These are phyloP conservation scores for Triangularia verruculosa DNA, from an alignment of 2,329 filamentous ascomycete genomes.

Conservation along the genomic window DNA sequence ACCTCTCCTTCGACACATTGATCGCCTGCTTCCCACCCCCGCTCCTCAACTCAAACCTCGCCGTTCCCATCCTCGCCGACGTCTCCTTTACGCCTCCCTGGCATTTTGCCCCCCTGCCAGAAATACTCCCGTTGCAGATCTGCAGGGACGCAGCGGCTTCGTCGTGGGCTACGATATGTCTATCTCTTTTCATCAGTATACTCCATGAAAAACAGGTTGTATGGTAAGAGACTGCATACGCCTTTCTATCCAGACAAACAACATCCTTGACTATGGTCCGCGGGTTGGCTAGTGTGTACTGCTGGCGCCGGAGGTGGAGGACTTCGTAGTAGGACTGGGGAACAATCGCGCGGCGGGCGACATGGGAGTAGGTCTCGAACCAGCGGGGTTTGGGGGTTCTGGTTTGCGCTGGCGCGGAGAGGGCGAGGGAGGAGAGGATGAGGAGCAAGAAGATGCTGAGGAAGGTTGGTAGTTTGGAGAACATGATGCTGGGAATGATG, in stretches of 20 bases:
- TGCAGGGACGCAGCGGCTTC: slow-evolving; percentile 60
- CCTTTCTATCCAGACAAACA: slow-evolving; percentile 40
- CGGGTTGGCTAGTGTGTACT: slow-evolving; percentile 37
- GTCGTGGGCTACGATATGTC: slow-evolving; percentile 48
- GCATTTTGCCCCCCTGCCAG: slow-evolving; percentile 43
- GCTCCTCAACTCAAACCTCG: slow-evolving; percentile 46
- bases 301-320: slow-evolving; percentile 38
- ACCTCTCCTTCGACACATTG: slow-evolving; percentile 50
- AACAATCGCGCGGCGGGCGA: slow-evolving; percentile 35
- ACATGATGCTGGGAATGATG: slow-evolving; percentile 26
- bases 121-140: slow-evolving; percentile 54
- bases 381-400: background rate
- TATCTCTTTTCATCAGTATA: slow-evolving; percentile 19
- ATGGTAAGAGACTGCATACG: slow-evolving; percentile 34
- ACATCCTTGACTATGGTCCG: slow-evolving; percentile 38
- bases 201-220: slow-evolving; percentile 10
- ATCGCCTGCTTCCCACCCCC: slow-evolving; percentile 45
- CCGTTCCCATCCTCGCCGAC: slow-evolving; percentile 45
- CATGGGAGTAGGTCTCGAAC: slow-evolving; percentile 29
- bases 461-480: slow-evolving; percentile 31
- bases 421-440: slow-evolving; percentile 31
- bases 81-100: slow-evolving; percentile 44
- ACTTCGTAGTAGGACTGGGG: slow-evolving; percentile 45
- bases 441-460: slow-evolving; percentile 23
- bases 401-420: slow-evolving; percentile 32